phyloP scores from a whole-genome alignment of 2,329 filamentous ascomycete genomes.

The Xylaria multiplex region DNA sequence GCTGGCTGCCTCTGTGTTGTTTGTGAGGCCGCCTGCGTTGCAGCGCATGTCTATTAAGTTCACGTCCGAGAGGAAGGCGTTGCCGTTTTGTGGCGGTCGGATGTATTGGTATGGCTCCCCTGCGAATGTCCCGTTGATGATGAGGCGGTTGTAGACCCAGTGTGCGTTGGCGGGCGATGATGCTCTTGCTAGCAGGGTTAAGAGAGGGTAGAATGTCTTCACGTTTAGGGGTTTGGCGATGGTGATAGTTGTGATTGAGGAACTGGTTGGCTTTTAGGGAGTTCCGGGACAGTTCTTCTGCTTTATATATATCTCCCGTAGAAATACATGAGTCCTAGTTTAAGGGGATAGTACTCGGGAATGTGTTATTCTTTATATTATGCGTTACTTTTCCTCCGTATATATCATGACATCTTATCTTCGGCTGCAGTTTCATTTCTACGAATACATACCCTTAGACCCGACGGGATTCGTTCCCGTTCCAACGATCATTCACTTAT shows the following conservation, averaged over 20 bases:
- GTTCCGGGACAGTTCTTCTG: neutral
- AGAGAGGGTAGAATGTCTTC: constrained; percentile 1
- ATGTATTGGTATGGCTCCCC: constrained; percentile 40
- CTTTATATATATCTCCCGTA: neutral
- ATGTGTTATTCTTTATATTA: neutral
- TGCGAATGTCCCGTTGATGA: constrained; percentile 37
- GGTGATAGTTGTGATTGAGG: too few species aligned
- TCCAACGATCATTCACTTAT: neutral
- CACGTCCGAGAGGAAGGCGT: constrained; percentile 38
- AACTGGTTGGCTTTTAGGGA: neutral
- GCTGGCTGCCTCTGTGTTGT: constrained; percentile 26
- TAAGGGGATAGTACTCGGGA: too few species aligned
- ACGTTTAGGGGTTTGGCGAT: neutral
- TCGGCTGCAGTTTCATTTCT: neutral
- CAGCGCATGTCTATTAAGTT: constrained; percentile 41
- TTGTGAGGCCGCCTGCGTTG: constrained; percentile 34
- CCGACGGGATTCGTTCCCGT: neutral
- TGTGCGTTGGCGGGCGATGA: constrained; percentile 25
- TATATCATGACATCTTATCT: neutral
- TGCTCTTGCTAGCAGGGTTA: constrained; percentile 15
- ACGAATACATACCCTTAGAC: neutral
- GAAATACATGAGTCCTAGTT: neutral
- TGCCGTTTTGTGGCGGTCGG: constrained; percentile 35
- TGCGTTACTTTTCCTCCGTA: neutral
- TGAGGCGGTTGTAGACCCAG: constrained; percentile 40